These are phyloP conservation scores for Dissophora ornata DNA, from an alignment of 192 early-diverging fungal genomes.

Conservation along the genomic window DNA sequence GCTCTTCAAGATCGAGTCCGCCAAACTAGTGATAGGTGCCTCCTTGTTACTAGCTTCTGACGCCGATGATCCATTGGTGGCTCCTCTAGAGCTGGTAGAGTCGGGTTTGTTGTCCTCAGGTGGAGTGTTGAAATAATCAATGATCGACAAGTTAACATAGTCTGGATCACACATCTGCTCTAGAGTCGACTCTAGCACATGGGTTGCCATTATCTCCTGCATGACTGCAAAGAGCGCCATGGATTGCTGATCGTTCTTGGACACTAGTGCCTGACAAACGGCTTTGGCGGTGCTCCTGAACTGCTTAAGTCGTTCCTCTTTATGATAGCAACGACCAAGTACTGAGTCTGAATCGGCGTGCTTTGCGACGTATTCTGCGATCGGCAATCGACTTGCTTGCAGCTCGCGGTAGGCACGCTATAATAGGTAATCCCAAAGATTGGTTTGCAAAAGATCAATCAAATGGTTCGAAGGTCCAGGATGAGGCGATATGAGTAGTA, in stretches of 20 bases:
- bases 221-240: slow-evolving; percentile 56
- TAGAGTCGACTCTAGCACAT: slow-evolving; percentile 58
- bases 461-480: too few species aligned
- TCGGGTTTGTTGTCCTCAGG: slow-evolving; percentile 7
- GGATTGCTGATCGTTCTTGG: slow-evolving; percentile 55
- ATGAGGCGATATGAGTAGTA: too few species aligned
- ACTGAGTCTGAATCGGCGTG: slow-evolving; percentile 60
- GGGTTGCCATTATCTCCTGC: slow-evolving; percentile 62
- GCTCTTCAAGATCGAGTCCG: slow-evolving; percentile 46
- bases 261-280: slow-evolving; percentile 55
- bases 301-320: slow-evolving; percentile 55
- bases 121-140: slow-evolving; percentile 53
- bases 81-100: neutral
- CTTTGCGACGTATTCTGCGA: slow-evolving; percentile 50
- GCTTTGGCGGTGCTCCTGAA: slow-evolving; percentile 50
- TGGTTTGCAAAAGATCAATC: neutral
- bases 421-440: too few species aligned
- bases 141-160: slow-evolving; percentile 62
- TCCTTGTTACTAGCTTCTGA: slow-evolving; percentile 5
- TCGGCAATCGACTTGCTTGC: slow-evolving; percentile 47
- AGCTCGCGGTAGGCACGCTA: slow-evolving; percentile 55
- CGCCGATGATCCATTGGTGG: neutral
- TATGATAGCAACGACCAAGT: slow-evolving; percentile 52
- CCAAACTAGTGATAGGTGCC: slow-evolving; percentile 30
- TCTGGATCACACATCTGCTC: slow-evolving; percentile 63